Evolutionary conservation across 129 eudicot genomes (phyloP).

Genomic region (Lactuca sativa): DNA sequence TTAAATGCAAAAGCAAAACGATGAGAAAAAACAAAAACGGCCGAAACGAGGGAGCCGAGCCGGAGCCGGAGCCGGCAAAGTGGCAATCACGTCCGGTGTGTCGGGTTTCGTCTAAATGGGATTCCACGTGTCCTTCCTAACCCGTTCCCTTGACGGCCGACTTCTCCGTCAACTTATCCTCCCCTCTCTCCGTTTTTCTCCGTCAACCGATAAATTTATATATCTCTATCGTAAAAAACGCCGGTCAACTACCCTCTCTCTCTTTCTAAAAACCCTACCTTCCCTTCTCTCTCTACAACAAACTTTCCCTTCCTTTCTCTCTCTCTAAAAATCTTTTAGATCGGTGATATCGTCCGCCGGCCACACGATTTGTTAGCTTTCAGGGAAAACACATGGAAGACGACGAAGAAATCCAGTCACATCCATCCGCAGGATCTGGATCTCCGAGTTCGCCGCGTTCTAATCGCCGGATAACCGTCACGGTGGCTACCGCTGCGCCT

Average conservation of each 20-base stretch:
- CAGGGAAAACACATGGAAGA: constrained; percentile 53
- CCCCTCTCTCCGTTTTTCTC: constrained; percentile 51
- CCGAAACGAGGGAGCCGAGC: constrained; percentile 25
- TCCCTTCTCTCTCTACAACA: constrained; percentile 23
- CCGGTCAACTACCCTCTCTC: constrained; percentile 30
- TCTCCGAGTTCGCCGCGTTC: constrained; percentile 45
- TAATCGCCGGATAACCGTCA: constrained; percentile 62
- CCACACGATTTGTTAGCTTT: constrained; percentile 24
- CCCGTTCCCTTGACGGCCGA: constrained; percentile 45
- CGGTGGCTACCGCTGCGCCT: constrained; percentile 77
- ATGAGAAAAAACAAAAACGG: constrained; percentile 15
- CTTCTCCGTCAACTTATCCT: constrained; percentile 50
- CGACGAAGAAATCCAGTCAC: constrained; percentile 65
- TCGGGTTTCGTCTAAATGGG: constrained; percentile 30
- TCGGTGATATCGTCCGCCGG: constrained; percentile 23
- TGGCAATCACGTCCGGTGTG: constrained; percentile 35
- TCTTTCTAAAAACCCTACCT: constrained; percentile 43
- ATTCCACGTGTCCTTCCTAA: constrained; percentile 43
- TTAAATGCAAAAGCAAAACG: constrained; percentile 19
- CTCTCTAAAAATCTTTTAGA: constrained; percentile 21
- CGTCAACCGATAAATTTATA: constrained; percentile 43
- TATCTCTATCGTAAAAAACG: constrained; percentile 29
- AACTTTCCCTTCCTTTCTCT: constrained; percentile 24
- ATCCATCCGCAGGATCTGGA: constrained; percentile 43
- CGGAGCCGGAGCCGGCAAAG: constrained; percentile 27